Evolutionary conservation across 257 asterid genomes (phyloP), one percentile per base, ranked within the genome.

Genomic region (Solanum paucissectum): DNA sequence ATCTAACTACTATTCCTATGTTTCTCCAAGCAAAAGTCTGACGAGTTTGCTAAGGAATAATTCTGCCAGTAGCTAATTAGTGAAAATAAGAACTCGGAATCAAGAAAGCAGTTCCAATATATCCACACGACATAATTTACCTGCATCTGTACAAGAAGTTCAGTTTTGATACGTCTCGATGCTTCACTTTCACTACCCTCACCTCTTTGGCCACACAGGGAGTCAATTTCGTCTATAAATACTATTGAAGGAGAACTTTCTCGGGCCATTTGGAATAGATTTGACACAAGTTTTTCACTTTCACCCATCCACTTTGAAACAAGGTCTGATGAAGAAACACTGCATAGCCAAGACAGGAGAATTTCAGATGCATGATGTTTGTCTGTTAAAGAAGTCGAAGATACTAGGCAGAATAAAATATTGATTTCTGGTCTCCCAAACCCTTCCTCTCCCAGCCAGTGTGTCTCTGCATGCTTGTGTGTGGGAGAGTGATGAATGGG

Each of bases 251-350:
- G 98, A 74, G 96, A 83, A 90, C 98, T 95, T 88, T 95, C 98
- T 52, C 97, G 97, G 68, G 97, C 94, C 98, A 95, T 95, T 89
- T 95, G 98, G 91, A 95, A 95, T 82, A 95, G 95, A 88, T 93
- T 95, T 46, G 98, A 94, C 46, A 95, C 98, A 23, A 95, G 95
- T 91, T 95, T 95, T 87, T 95, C 98, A 92, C 98, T 95, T 88
- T 95, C 98, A 87, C 98, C 98, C 98, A 95, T 95, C 98, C 98
- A 95, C 84, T 95, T 95, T 25, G 98, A 95, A 75, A 95, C 98
- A 91, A 95, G 92, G 89, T 95, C 98, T 64, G 98, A 95, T 25
- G 98, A 95, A 86, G 98, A 95, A 89, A 95, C 90, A 88, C 98
- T 95, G 94, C 69, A 44, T 23, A 18, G 3, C 68, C 42, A 13